Evolutionary conservation across 2,329 filamentous ascomycete species (phyloP).

Genomic region (Penicillium griseofulvum): DNA sequence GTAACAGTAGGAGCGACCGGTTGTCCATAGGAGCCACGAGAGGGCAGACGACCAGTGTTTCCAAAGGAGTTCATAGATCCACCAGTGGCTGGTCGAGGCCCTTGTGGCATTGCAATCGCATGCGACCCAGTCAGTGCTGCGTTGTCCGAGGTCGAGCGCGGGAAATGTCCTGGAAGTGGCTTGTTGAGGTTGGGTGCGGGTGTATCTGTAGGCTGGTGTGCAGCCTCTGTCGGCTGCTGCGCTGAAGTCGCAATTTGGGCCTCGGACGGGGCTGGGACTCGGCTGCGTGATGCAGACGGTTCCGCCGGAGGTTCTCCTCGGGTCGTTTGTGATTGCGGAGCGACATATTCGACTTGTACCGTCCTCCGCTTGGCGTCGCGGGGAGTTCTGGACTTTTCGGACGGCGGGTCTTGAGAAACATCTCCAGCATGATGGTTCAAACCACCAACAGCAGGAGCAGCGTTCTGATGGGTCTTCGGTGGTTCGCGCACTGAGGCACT

Average conservation of each 20-base stretch:
- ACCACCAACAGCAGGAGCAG: slow-evolving; percentile 53
- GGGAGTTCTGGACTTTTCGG: slow-evolving; percentile 61
- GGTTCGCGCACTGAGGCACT: slow-evolving; percentile 91
- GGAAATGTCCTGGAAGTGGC: slow-evolving; percentile 51
- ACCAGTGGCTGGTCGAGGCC: slow-evolving; percentile 71
- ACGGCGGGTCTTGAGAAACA: slow-evolving; percentile 65
- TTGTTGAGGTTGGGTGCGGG: slow-evolving; percentile 24
- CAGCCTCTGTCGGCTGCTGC: slow-evolving; percentile 8
- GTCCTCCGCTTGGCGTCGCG: slow-evolving; percentile 90
- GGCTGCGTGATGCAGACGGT: slow-evolving; percentile 17
- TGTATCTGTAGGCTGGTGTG: slow-evolving; percentile 2
- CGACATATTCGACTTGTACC: slow-evolving; percentile 96
- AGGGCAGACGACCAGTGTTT: slow-evolving; percentile 62
- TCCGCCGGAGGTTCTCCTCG: slow-evolving; percentile 55
- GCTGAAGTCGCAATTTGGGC: slow-evolving; percentile 3
- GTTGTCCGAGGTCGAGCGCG: slow-evolving; percentile 58
- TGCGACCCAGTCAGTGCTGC: slow-evolving; percentile 51
- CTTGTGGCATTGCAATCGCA: slow-evolving; percentile 41
- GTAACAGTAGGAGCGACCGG: slow-evolving; percentile 84
- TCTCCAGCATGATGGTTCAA: slow-evolving; percentile 71
- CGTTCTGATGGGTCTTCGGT: slow-evolving; percentile 61
- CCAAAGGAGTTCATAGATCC: slow-evolving; percentile 69
- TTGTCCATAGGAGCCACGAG: slow-evolving; percentile 79
- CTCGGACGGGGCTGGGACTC: slow-evolving; percentile 7
- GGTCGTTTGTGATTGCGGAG: slow-evolving; percentile 80